Evolutionary conservation across 495 filamentous ascomycete genomes (phyloP).

Genomic region (Cudoniella acicularis): DNA sequence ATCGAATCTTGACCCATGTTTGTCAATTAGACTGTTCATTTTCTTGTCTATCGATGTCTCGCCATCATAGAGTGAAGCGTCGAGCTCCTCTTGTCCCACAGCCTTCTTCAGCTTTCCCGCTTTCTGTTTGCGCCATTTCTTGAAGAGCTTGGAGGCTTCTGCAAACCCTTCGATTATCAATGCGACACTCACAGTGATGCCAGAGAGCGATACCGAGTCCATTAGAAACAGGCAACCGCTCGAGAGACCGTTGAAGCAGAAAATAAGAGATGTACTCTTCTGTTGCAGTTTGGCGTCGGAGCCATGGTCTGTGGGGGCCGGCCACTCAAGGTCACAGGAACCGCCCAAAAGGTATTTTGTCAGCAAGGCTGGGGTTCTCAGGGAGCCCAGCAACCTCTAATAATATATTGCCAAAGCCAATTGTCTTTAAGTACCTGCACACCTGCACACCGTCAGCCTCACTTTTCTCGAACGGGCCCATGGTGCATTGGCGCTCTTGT

Average conservation of each 20-base stretch:
- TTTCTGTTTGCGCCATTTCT: conserved; percentile 8
- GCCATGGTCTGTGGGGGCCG: not conserved
- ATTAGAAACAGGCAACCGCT: not conserved
- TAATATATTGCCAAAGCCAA: not conserved
- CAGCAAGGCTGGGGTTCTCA: not conserved
- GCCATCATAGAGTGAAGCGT: conserved; percentile 5
- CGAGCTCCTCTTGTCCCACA: conserved; percentile 16
- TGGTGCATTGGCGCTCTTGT: not conserved
- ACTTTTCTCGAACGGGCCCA: not conserved
- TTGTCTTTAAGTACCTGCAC: not conserved
- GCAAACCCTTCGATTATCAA: conserved; percentile 11
- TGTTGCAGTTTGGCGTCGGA: not conserved
- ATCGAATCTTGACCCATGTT: conserved; percentile 14
- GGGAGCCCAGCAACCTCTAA: not conserved
- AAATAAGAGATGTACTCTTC: not conserved
- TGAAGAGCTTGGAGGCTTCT: conserved; percentile 8
- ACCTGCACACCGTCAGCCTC: not conserved
- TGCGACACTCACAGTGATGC: not conserved
- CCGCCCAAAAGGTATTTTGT: not conserved
- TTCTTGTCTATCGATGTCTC: conserved; percentile 3
- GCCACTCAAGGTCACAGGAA: not conserved
- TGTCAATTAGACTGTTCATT: not conserved
- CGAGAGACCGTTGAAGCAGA: not conserved
- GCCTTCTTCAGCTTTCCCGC: conserved; percentile 16
- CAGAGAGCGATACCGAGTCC: conserved; percentile 7